Base-by-base conservation (phyloP, 2,329 filamentous ascomycete genomes). In the Claviceps monticola region DNA sequence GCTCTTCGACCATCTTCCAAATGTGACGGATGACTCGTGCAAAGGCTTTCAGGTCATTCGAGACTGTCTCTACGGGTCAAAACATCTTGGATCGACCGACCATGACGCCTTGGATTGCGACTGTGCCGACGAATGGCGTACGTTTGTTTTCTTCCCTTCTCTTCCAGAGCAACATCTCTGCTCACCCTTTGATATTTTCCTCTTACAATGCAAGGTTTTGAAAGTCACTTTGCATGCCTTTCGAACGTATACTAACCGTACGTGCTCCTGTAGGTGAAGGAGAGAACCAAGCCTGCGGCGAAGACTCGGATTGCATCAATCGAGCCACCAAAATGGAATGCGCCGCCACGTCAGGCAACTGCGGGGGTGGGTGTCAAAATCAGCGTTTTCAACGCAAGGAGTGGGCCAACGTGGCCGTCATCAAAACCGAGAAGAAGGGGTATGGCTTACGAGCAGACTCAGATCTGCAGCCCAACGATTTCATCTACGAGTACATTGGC, bases 261-360 rank as follows among this genome's bases (percentile, higher is more conserved):
- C 39, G 13, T 21, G 29, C 14, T 4, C 26, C 5, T 58, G 19
- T 62, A 84, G 81, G 69, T 38, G 71, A 80, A 65, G 76, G 78
- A 56, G 66, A 71, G 57, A 98, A 98, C 66, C 70, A 84, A 69
- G 90, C 93, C 48, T 98, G 93, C 67, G 91, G 88, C 58, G 90
- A 96, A 61, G 88, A 96, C 68, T 95, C 90, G 16, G 91, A 97
- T 68, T 98, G 93, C 70, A 98, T 98, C 74, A 98, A 98, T 68
- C 86, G 93, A 62, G 87, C 88, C 53, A 97, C 91, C 53, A 97
- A 96, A 68, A 95, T 97, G 80, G 93, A 98, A 71, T 98, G 93
- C 66, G 74, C 77, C 56, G 81, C 81, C 55, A 85, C 90, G 59
- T 93, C 66, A 34, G 66, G 90, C 68, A 87, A 88, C 63, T 98